These are phyloP conservation scores for Candida gorgasii DNA, from an alignment of 805 yeast species.

Conservation along the genomic window DNA sequence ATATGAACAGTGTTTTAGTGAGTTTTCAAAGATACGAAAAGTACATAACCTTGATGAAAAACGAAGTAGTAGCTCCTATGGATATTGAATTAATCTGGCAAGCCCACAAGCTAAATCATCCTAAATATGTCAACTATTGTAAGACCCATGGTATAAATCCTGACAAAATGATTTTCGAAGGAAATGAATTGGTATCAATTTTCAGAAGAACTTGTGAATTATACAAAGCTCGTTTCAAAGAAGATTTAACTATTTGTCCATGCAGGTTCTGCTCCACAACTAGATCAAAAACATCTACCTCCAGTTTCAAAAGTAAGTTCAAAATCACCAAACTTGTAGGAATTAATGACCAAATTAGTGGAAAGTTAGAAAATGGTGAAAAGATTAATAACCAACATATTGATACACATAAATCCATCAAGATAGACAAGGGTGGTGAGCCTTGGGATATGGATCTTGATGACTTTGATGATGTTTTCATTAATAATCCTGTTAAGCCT, in stretches of 20 bases:
- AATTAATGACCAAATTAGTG: neutral
- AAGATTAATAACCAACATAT: constrained; percentile 3
- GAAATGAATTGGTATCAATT: neutral
- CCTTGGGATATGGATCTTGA: constrained; percentile 3
- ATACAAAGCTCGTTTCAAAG: neutral
- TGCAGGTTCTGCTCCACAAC: constrained; percentile 3
- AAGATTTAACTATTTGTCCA: constrained; percentile 5
- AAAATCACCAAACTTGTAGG: neutral
- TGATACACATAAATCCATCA: constrained; percentile 2
- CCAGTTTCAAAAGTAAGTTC: constrained; percentile 1
- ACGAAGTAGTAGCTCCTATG: neutral
- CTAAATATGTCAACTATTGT: neutral
- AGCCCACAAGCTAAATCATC: neutral
- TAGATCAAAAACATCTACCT: neutral
- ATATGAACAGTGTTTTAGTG: neutral
- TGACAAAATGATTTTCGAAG: neutral
- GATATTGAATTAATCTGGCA: constrained; percentile 7
- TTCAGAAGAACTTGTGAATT: neutral
- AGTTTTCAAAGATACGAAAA: constrained; percentile 3
- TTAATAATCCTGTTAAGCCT: constrained; percentile 1
- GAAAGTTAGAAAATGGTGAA: neutral
- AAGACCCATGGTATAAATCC: neutral
- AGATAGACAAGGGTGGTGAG: neutral
- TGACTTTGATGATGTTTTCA: constrained; percentile 1
- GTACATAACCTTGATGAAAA: neutral